These are phyloP conservation scores for Lathyrus sativus DNA, from an alignment of 306 rosid species.

Conservation along the genomic window DNA sequence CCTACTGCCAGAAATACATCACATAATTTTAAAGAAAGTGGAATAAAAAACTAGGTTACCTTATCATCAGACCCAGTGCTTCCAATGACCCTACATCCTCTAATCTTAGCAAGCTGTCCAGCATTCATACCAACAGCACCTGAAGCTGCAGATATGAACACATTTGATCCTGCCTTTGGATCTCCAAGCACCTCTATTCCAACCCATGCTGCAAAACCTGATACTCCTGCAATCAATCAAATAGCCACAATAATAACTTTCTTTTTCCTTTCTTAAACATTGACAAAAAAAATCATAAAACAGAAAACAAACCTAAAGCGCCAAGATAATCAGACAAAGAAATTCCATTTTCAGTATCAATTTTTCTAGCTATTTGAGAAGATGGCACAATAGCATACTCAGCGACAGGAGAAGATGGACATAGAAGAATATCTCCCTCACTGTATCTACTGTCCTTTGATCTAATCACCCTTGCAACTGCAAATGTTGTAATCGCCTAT, in stretches of 20 bases:
- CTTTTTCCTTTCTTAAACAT: too few species aligned
- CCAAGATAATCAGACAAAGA: slow-evolving; percentile 56
- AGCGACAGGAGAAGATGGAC: slow-evolving; percentile 39
- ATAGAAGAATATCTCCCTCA: slow-evolving; percentile 50
- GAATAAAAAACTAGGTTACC: slow-evolving; percentile 19
- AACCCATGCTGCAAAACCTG: slow-evolving; percentile 75
- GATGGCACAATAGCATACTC: slow-evolving; percentile 50
- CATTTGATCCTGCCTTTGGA: slow-evolving; percentile 53
- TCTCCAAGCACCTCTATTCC: slow-evolving; percentile 58
- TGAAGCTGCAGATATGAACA: slow-evolving; percentile 65
- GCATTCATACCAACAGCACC: slow-evolving; percentile 73
- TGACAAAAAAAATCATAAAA: neutral
- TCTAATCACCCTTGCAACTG: slow-evolving; percentile 46
- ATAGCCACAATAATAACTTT: too few species aligned
- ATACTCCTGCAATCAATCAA: slow-evolving; percentile 43
- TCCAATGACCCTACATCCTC: slow-evolving; percentile 66
- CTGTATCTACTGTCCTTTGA: slow-evolving; percentile 45
- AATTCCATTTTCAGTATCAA: slow-evolving; percentile 46
- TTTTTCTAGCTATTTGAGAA: slow-evolving; percentile 32
- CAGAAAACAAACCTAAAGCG: slow-evolving; percentile 39
- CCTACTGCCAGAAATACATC: too few species aligned
- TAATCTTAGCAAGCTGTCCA: slow-evolving; percentile 68
- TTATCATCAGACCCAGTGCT: slow-evolving; percentile 65
- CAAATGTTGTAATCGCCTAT: slow-evolving; percentile 48
- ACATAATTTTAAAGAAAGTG: neutral